Base-by-base conservation (phyloP, 805 yeast species). In the Komagataella pseudopastoris region DNA sequence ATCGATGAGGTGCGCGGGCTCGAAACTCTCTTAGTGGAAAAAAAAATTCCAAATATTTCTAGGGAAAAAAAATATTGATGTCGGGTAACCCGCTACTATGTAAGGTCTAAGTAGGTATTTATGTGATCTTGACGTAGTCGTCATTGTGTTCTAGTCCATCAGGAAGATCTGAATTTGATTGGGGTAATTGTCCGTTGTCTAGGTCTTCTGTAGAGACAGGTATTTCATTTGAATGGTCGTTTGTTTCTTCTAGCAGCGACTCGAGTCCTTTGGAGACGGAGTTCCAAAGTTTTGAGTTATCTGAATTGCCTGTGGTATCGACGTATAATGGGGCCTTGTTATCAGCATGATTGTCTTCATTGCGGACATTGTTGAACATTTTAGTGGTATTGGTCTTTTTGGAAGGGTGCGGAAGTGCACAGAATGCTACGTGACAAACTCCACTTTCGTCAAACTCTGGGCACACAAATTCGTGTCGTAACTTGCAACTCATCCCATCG, bases 361-460 rank as follows among this genome's bases (percentile, higher is more conserved):
- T 65, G 51, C 68, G 51, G 23, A 59, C 52, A 49, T 53, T 50
- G 48, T 54, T 46, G 10, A 23, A 47, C 12, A 24, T 47, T 30
- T 30, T 30, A 10, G 39, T 30, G 39, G 39, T 30, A 10, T 23
- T 48, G 6, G 45, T 46, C 18, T 68, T 24, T n/a, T 49, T 67
- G 1, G 62, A 49, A 30, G 58, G 62, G 63, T 85, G 91, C 44
- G 60, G 60, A 48, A 85, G 66, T n/a, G 65, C 63, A 60, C 91
- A 85, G 18, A 63, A 59, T 1, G 77, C 78, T 50, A 78, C 64
- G 1, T 78, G 71, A 62, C 95, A 86, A 36, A 56, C 59, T 10
- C 83, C 84, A n/a, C 69, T 68, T 54, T 78, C 80, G 55, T 77
- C 82, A 56, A 73, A 76, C 59, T 85, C 91, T 0, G 95, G 91